phyloP scores from a whole-genome alignment of 139 green algal species.

The Closterium sp. region DNA sequence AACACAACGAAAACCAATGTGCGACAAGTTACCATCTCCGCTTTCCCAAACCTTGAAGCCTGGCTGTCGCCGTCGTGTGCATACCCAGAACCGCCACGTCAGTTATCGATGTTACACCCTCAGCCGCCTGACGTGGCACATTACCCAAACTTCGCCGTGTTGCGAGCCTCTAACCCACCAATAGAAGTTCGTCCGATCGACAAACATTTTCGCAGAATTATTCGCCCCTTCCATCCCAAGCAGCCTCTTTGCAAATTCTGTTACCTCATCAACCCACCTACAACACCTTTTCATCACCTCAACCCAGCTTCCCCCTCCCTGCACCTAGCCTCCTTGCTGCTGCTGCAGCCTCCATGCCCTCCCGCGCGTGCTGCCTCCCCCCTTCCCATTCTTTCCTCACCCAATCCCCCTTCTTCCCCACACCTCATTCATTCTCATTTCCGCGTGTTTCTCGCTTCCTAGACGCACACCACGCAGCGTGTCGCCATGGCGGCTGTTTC shows the following conservation, averaged over 20 bases:
- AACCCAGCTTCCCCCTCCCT: background rate
- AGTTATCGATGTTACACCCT: background rate
- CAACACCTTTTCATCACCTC: background rate
- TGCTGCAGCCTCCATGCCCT: background rate
- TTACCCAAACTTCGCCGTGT: background rate
- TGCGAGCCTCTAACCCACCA: no score
- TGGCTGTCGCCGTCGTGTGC: background rate
- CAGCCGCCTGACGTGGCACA: background rate
- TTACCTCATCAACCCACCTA: background rate
- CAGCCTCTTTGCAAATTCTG: background rate
- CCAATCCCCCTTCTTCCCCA: background rate
- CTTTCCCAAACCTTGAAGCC: background rate
- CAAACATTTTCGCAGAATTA: background rate
- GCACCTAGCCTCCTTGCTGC: no score
- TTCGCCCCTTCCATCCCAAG: background rate
- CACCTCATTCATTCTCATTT: background rate
- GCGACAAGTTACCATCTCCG: no score
- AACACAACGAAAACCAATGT: no score
- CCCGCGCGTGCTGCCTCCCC: background rate
- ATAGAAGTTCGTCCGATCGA: background rate
- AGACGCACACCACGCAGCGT: background rate
- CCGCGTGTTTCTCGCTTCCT: background rate
- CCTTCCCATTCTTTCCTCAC: background rate
- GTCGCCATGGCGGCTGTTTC: conserved; percentile 5
- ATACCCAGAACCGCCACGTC: background rate